Conservation (phyloP, 805 yeast species). For the Hanseniaspora clermontiae region DNA sequence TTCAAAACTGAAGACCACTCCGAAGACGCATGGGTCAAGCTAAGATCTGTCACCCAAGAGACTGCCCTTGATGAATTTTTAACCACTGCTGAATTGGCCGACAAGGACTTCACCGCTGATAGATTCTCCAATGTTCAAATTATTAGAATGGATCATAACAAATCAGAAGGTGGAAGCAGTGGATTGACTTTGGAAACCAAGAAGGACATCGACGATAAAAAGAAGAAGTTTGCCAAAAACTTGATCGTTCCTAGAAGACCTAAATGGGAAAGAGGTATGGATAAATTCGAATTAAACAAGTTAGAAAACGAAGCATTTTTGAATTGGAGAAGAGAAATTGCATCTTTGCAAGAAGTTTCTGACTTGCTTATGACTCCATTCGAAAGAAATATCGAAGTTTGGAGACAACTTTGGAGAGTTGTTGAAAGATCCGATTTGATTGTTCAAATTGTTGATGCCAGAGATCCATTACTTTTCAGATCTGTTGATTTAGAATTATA, state of each 20-base stretch:
- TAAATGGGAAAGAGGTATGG: constrained; percentile 59
- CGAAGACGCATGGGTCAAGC: constrained; percentile 78
- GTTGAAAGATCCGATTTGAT: constrained; percentile 87
- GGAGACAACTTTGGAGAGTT: constrained; percentile 98
- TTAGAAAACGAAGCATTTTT: constrained; percentile 82
- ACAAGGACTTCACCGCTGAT: constrained; percentile 91
- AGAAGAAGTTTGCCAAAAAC: constrained; percentile 52
- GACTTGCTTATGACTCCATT: constrained; percentile 87
- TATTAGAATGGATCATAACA: constrained; percentile 49
- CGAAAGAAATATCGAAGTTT: constrained; percentile 91
- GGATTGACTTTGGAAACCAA: constrained; percentile 59
- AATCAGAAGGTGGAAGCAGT: constrained; percentile 33
- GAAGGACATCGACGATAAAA: constrained; percentile 44
- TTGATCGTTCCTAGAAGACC: constrained; percentile 92
- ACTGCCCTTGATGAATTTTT: constrained; percentile 86
- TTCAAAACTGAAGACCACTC: constrained; percentile 66
- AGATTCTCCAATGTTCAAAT: constrained; percentile 70
- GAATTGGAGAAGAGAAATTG: constrained; percentile 87
- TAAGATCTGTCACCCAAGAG: constrained; percentile 91
- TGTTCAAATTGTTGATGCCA: constrained; percentile 94
- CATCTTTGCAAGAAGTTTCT: constrained; percentile 64
- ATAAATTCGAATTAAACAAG: constrained; percentile 66
- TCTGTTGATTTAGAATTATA: constrained; percentile 77
- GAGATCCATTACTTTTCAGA: constrained; percentile 83
- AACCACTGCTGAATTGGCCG: constrained; percentile 89